Evolutionary conservation across 345 rosid genomes (phyloP).

Genomic region (Pelargonium nanum): DNA sequence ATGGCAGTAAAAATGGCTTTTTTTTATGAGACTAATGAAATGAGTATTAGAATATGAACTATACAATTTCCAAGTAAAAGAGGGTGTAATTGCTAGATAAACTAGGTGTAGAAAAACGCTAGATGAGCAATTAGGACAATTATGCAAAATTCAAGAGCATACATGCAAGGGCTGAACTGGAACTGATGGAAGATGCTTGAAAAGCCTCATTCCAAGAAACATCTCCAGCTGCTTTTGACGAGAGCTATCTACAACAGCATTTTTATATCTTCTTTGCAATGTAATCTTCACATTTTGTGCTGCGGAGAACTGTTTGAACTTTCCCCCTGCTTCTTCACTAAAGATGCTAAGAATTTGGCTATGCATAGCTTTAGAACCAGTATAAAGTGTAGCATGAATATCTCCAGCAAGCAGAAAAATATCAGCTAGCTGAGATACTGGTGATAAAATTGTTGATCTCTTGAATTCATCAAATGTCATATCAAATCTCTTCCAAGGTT

Average conservation of each 20-base stretch:
- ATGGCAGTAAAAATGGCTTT: too few species aligned
- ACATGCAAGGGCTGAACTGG: constrained; percentile 78
- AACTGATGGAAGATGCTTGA: constrained; percentile 92
- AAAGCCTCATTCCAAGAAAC: constrained; percentile 90
- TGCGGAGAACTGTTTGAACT: constrained; percentile 77
- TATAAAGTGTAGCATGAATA: constrained; percentile 96
- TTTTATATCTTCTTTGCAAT: constrained; percentile 84
- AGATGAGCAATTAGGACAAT: not conserved
- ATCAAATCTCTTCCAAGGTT: constrained; percentile 95
- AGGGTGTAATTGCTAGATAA: too few species aligned
- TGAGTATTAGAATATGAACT: too few species aligned
- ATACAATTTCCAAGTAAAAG: too few species aligned
- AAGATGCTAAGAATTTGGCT: constrained; percentile 93
- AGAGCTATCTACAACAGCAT: constrained; percentile 82
- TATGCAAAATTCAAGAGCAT: constrained; percentile 18
- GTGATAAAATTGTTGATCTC: constrained; percentile 76
- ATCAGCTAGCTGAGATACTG: constrained; percentile 83
- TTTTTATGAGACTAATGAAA: too few species aligned
- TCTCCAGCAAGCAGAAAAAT: constrained; percentile 93
- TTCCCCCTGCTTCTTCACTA: constrained; percentile 87
- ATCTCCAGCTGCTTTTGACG: constrained; percentile 96
- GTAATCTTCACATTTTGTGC: constrained; percentile 92
- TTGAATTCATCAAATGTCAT: constrained; percentile 89
- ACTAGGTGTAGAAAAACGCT: not conserved
- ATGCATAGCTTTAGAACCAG: constrained; percentile 99